Percentiles rank a stretch among this genome's conserved stretches.
Conservation (phyloP, 805 yeast species). For the Hanseniaspora jakobsenii region DNA sequence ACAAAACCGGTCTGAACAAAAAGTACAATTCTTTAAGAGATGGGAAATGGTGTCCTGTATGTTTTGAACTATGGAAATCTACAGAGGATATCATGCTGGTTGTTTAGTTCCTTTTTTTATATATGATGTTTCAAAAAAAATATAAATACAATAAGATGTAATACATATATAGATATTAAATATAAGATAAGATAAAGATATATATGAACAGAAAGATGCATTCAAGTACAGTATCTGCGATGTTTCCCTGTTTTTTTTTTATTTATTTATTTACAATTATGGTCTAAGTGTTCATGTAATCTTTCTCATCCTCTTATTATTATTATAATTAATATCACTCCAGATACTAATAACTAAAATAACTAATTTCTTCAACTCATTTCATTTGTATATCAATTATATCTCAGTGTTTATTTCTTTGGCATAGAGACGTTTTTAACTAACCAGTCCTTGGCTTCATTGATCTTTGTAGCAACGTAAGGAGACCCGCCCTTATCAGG, state of each 20-base stretch:
- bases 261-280: too few species aligned
- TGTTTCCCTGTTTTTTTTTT: too few species aligned
- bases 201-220: too few species aligned
- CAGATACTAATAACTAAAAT: too few species aligned
- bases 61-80: slow-evolving; percentile 5
- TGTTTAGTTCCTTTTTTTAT: slow-evolving; percentile 2
- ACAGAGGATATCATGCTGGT: slow-evolving; percentile 1
- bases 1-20: slow-evolving; percentile 1
- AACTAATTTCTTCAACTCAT: not conserved
- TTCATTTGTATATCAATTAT: not conserved
- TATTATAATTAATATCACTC: too few species aligned
- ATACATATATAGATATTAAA: too few species aligned
- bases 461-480: slow-evolving; percentile 76
- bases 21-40: slow-evolving; percentile 1
- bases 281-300: too few species aligned
- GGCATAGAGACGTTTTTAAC: slow-evolving; percentile 23
- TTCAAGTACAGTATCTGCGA: too few species aligned
- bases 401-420: not conserved
- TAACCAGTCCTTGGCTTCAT: slow-evolving; percentile 65
- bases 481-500: slow-evolving; percentile 94
- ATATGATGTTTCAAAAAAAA: not conserved
- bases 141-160: not conserved
- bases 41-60: slow-evolving; percentile 14
- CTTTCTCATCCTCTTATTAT: too few species aligned
- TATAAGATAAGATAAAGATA: too few species aligned